Evolutionary conservation across 108 stramenopile genomes (phyloP).

Genomic region (Stephanodiscus triporus): DNA sequence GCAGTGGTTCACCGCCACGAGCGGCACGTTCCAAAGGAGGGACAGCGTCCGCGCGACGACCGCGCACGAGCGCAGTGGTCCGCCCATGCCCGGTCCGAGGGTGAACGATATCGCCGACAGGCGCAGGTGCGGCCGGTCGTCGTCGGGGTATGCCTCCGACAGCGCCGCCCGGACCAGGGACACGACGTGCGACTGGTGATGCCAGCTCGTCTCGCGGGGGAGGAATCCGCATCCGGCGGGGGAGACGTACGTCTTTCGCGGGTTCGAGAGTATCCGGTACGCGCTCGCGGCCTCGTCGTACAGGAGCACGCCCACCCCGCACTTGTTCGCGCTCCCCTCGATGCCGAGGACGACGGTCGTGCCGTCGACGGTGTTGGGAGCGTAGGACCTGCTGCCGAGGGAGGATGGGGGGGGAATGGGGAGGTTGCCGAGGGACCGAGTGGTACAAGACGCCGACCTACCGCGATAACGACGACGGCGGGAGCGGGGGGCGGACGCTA

Average conservation of each 20-base stretch:
- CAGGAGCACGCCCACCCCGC: conserved; percentile 93
- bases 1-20: conserved; percentile 98
- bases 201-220: conserved; percentile 96
- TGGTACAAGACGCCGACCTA: no score
- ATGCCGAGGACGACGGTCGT: conserved; percentile 86
- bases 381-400: no score
- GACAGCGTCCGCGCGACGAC: conserved; percentile 85
- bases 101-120: conserved; percentile 88
- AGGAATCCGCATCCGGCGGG: conserved; percentile 97
- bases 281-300: conserved; percentile 67
- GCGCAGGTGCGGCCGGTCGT: conserved; percentile 46
- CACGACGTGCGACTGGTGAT: conserved; percentile 96
- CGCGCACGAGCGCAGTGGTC: conserved; percentile 92
- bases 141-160: conserved; percentile 78
- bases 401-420: conserved; percentile 47
- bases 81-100: conserved; percentile 99
- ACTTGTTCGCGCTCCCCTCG: conserved; percentile 99
- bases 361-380: conserved; percentile 28
- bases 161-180: conserved; percentile 91
- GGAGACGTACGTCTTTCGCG: conserved; percentile 94
- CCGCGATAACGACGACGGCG: no score
- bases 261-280: conserved; percentile 95
- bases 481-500: no score
- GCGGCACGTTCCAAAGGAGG: conserved; percentile 88
- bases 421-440: conserved; percentile 45